Percentiles rank a stretch among this genome's conserved stretches.
phyloP scores from a whole-genome alignment of 768 basidiomycete genomes.

The Rhodosporidiobolus sp. region DNA sequence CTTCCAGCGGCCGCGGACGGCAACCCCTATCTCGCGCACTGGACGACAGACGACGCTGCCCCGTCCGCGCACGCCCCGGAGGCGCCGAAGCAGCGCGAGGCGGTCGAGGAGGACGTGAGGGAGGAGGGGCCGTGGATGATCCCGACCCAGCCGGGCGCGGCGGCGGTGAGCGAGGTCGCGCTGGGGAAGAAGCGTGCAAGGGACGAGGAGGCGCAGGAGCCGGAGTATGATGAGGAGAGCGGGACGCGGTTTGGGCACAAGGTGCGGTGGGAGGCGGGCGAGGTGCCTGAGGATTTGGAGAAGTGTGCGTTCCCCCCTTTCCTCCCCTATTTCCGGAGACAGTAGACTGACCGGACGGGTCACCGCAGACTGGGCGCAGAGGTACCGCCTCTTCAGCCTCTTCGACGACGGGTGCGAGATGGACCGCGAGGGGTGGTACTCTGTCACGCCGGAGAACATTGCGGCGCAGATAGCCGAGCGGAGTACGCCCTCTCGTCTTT shows the following conservation, averaged over 20 bases:
- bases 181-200: conserved; percentile 35
- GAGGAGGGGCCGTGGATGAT: conserved; percentile 10
- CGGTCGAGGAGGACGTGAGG: background rate
- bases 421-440: conserved; percentile 95
- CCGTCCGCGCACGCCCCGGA: too few species aligned
- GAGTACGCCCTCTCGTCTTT: conserved; percentile 56
- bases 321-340: too few species aligned
- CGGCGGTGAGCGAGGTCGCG: conserved; percentile 3
- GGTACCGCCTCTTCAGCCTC: conserved; percentile 73
- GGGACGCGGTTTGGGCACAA: conserved; percentile 23
- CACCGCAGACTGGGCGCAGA: conserved; percentile 83
- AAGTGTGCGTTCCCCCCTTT: conserved; percentile 35
- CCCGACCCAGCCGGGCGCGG: conserved; percentile 18
- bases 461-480: conserved; percentile 89
- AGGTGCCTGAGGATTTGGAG: conserved; percentile 28
- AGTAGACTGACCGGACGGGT: conserved; percentile 1
- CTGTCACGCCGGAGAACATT: conserved; percentile 85
- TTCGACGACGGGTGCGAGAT: conserved; percentile 73
- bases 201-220: background rate
- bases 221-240: background rate
- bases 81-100: background rate
- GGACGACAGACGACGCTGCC: background rate
- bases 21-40: conserved; percentile 2
- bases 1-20: background rate
- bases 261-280: conserved; percentile 14